Percentiles rank a stretch among this genome's conserved stretches.
phyloP scores from a whole-genome alignment of 768 basidiomycete genomes.

The Suillus hirtellus region DNA sequence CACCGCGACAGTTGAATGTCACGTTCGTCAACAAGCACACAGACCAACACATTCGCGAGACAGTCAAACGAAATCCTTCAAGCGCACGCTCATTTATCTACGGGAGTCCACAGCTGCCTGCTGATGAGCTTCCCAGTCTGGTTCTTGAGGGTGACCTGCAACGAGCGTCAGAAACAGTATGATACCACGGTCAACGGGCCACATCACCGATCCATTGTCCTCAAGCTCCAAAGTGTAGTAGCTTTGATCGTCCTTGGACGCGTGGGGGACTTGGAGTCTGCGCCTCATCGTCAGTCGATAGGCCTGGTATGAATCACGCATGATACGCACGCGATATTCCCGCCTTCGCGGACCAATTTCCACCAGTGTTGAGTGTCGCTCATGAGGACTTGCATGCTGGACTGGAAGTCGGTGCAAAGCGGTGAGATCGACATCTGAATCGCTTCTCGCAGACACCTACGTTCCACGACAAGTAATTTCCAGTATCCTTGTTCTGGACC shows the following conservation, averaged over 20 bases:
- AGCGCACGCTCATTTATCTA: no score
- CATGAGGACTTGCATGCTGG: not conserved
- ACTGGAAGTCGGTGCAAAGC: not conserved
- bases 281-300: not conserved
- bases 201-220: not conserved
- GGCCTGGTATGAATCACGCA: not conserved
- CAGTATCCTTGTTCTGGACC: not conserved
- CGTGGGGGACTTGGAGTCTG: not conserved
- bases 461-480: not conserved
- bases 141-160: not conserved
- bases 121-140: rapidly evolving
- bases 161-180: not conserved
- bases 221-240: not conserved
- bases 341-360: not conserved
- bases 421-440: not conserved
- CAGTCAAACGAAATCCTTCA: not conserved
- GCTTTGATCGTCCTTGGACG: no score
- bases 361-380: not conserved
- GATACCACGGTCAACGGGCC: not conserved
- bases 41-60: no score
- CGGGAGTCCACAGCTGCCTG: not conserved
- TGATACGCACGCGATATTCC: not conserved
- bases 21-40: not conserved
- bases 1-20: not conserved
- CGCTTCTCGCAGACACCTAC: not conserved